phyloP scores from a whole-genome alignment of 2,329 filamentous ascomycete species.

The Zopfia rhizophila region DNA sequence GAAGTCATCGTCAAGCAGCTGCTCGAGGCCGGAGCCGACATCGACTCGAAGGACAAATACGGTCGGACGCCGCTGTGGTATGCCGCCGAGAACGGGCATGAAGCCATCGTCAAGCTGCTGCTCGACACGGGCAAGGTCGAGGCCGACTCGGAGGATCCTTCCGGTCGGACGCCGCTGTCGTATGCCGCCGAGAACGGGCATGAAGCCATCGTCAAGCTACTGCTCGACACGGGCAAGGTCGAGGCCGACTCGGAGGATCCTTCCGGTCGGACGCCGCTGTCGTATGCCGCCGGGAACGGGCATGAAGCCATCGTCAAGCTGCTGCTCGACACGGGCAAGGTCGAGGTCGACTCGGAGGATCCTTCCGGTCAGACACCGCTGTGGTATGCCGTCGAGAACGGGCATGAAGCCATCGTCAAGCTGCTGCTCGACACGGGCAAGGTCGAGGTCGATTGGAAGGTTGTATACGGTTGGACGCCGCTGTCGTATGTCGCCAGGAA shows the following conservation, averaged over 20 bases:
- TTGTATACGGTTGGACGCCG: conserved; percentile 1
- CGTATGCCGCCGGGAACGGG: not conserved
- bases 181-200: conserved; percentile 4
- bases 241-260: conserved; percentile 8
- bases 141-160: conserved; percentile 4
- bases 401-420: not conserved
- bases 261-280: conserved; percentile 1
- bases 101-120: conserved; percentile 14
- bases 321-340: conserved; percentile 10
- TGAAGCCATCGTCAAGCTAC: conserved; percentile 12
- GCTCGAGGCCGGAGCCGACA: conserved; percentile 6
- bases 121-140: conserved; percentile 12
- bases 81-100: conserved; percentile 7
- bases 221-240: conserved; percentile 12
- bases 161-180: conserved; percentile 1
- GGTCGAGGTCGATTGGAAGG: conserved; percentile 1
- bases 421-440: conserved; percentile 11
- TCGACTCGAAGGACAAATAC: conserved; percentile 4
- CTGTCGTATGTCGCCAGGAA: conserved; percentile 1
- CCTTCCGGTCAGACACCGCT: conserved; percentile 3
- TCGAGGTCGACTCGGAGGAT: conserved; percentile 1
- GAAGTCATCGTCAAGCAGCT: conserved; percentile 3
- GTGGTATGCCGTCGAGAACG: not conserved
- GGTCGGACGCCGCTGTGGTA: conserved; percentile 5
- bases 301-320: conserved; percentile 14